Evolutionary conservation across 805 yeast species (phyloP), one percentile per base, ranked within the genome.

Genomic region (Wickerhamomyces bisporus): DNA sequence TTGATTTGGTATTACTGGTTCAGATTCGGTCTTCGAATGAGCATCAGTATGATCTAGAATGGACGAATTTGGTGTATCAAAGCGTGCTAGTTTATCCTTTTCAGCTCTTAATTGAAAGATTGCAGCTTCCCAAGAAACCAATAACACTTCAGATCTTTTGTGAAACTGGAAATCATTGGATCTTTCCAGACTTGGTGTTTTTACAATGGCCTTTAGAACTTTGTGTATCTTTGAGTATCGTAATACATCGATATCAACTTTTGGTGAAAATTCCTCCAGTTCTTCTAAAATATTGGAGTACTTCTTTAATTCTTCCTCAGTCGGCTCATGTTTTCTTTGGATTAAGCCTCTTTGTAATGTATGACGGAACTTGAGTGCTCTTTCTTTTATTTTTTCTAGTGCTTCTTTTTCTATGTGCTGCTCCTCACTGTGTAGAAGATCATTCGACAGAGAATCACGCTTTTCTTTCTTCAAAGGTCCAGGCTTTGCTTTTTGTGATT

Each of bases 211-310:
- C 49, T 68, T 71, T 41, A 74, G 50, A 1, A 74, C 78, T 51
- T 74, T 74, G 49, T 73, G 77, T 36, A 74, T 58, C 47, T 72
- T 74, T 13, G 78, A 70, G 17, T 55, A 54, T 34, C 58, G 61
- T 41, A 74, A 58, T 16, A 72, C 49, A 13, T 66, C 68, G 16
- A 60, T 53, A 21, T 52, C 61, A 26, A 73, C 64, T 3, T 47
- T 27, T 9, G 45, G 37, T 1, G 72, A 65, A 41, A 71, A 68
- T 14, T 65, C 66, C 18, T 62, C 68, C 17, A 74, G 52, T 26
- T 70, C 61, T 38, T 61, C 54, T 29, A 73, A 57, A 12, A 64
- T 61, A 47, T 60, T 58, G 3, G 44, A 37, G 15, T 45, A 35
- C 0, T 32, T 29, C 2, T 30, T 23, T 10, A 46, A 16, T 42